Evolutionary conservation across 2,329 filamentous ascomycete species (phyloP), one percentile per base, ranked within the genome.

Genomic region (Cyphellophora europaea): DNA sequence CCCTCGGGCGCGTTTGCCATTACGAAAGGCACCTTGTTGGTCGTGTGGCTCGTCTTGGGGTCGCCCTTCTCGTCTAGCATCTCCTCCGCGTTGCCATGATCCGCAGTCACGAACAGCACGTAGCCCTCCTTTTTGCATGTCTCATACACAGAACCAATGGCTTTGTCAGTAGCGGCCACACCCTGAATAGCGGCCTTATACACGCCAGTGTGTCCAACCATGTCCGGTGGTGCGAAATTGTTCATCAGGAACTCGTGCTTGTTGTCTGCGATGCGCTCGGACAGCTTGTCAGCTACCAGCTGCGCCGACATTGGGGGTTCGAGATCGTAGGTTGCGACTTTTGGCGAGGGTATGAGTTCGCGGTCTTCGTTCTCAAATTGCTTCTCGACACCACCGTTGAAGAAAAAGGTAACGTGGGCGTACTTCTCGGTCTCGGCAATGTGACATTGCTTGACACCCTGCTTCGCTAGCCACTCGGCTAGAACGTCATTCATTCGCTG

Each of bases 341-440:
- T 89, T 62, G 93, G 93, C 32, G 86, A 94, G 32, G 87, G 79
- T 30, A 98, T 88, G 70, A 94, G 82, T 54, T 98, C 91, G 48
- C 91, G 84, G 44, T 80, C 78, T 67, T 98, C 91, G 31, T 87
- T 80, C 35, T 82, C 78, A 65, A 95, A 98, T 45, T 85, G 83
- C 70, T 95, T 93, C 69, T 98, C 91, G 35, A 94, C 84, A 56
- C 91, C 91, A 38, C 91, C 91, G 67, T 98, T 98, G 79, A 96
- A 96, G 76, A 96, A 96, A 75, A 96, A 96, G 38, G 91, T 96
- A 46, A 98, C 91, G 67, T 98, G 91, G 21, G 91, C 91, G 62
- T 98, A 98, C 71, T 98, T 98, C 65, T 98, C 91, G 2, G 91
- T 98, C 74, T 98, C 91, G 38, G 91, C 91, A 49, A 96, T 76